phyloP scores from a whole-genome alignment of 2,329 filamentous ascomycete species.

The Ophiostoma himal-ulmi region DNA sequence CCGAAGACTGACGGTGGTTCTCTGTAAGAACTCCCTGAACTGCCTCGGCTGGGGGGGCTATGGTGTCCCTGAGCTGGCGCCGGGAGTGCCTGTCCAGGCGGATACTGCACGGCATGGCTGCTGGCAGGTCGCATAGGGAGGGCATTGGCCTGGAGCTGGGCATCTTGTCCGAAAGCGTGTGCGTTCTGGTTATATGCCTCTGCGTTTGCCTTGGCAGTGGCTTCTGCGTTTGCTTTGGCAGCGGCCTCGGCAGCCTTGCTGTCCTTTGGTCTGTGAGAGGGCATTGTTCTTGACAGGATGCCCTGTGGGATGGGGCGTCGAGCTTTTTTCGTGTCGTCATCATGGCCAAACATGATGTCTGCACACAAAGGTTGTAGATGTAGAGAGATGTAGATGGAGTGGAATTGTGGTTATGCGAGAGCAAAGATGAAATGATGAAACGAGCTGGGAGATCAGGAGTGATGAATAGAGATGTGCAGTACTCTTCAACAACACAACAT shows the following conservation, averaged over 20 bases:
- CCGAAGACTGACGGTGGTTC: background rate
- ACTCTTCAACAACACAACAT: background rate
- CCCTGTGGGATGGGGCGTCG: background rate
- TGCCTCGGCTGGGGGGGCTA: background rate
- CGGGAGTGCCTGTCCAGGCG: background rate
- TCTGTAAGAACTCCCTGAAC: background rate
- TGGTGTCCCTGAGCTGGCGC: background rate
- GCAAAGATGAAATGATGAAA: background rate
- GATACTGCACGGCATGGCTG: background rate
- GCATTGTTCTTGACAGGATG: background rate
- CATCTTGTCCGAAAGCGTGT: background rate
- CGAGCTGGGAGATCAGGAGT: background rate
- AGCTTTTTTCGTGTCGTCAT: background rate
- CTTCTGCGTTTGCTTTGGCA: background rate
- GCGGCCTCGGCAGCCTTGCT: background rate
- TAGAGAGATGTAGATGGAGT: background rate
- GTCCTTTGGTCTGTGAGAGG: background rate
- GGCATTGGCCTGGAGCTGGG: background rate
- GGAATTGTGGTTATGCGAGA: background rate
- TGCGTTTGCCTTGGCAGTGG: background rate
- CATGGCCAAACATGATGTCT: background rate
- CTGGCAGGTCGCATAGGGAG: background rate
- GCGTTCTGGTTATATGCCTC: background rate
- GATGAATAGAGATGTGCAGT: background rate
- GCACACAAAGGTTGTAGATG: background rate